phyloP scores from a whole-genome alignment of 176 grass and related monocot genomes.

The Panicum miliaceum region DNA sequence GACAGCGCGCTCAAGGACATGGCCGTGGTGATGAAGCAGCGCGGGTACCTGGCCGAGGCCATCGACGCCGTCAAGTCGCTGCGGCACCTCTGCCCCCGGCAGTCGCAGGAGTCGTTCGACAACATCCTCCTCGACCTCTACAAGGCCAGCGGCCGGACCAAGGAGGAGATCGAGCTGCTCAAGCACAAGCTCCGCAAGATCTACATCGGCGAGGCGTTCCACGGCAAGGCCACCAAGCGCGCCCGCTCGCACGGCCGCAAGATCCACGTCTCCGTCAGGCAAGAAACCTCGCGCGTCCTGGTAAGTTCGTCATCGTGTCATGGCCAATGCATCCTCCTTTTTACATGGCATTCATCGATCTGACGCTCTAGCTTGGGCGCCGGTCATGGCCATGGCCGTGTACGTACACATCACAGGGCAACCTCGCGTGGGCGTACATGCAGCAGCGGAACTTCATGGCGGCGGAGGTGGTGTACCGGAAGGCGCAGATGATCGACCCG shows the following conservation, averaged over 20 bases:
- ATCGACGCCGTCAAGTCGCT: slow-evolving; percentile 75
- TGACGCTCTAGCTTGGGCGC: neutral
- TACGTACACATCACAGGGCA: slow-evolving; percentile 47
- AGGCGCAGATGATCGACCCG: slow-evolving; percentile 88
- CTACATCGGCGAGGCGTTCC: slow-evolving; percentile 79
- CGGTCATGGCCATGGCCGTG: neutral
- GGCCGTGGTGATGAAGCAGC: slow-evolving; percentile 91
- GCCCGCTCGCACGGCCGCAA: slow-evolving; percentile 84
- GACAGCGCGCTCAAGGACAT: slow-evolving; percentile 94
- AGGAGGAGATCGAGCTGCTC: slow-evolving; percentile 85
- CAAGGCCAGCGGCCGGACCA: slow-evolving; percentile 70
- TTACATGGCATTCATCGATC: neutral
- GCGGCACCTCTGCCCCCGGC: slow-evolving; percentile 72
- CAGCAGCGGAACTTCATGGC: slow-evolving; percentile 80
- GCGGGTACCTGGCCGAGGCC: slow-evolving; percentile 62
- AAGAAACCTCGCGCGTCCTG: slow-evolving; percentile 78
- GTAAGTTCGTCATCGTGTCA: neutral
- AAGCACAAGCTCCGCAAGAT: slow-evolving; percentile 85
- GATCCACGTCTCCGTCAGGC: slow-evolving; percentile 83
- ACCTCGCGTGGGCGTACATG: slow-evolving; percentile 94
- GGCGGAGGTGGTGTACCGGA: slow-evolving; percentile 80
- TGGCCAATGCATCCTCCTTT: neutral
- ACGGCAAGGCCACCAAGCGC: slow-evolving; percentile 62
- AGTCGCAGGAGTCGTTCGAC: slow-evolving; percentile 76
- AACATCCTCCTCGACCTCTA: slow-evolving; percentile 85